Base-by-base conservation (phyloP, 331 rosid species). In the Rhamnella rubrinervis region DNA sequence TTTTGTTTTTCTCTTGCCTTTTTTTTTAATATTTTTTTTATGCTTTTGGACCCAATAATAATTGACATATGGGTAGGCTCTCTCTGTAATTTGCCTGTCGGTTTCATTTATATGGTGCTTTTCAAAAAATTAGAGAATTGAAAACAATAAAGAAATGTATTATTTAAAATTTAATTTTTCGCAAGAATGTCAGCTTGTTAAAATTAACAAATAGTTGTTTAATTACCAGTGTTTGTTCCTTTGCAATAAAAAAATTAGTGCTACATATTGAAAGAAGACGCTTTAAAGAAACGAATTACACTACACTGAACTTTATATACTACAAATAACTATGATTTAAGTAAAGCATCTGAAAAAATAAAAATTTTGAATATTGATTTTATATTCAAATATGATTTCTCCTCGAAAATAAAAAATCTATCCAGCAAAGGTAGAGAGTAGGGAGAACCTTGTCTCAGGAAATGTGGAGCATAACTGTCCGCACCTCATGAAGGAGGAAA, bases 381-480 rank as follows among this genome's bases (percentile, higher is more conserved):
- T 31, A 31, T 2, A 31, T 31, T 31, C 35, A 31, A 31, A 31
- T 31, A 31, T 31, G 4, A 31, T 3, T 31, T 17, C 41, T 16
- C 9, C 14, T 12, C 8, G 7, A 35, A 59, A 35, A 16, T 17
- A 16, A 38, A 4, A 18, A 6, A 8, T 61, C 19, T 11, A 31
- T 10, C 37, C 23, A 37, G 55, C 35, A 44, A 31, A 31, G 35
- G 35, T 4, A 31, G 35, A 31, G 35, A 4, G 35, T 31, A 31
- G 5, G 35, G 13, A 10, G 49, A 41, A 10, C 15, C 47, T 44
- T 44, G 49, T 44, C 49, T 74, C 52, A 67, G 75, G 73, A 78
- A 81, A 74, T 76, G 81, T 68, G 89, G 85, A 76, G 82, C 93
- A 56, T 76, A 77, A 77, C 53, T 70, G 84, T 79, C 91, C 73